Evolutionary conservation across 306 rosid species (phyloP), one percentile per base, ranked within the genome.

Genomic region (Argentina anserina): DNA sequence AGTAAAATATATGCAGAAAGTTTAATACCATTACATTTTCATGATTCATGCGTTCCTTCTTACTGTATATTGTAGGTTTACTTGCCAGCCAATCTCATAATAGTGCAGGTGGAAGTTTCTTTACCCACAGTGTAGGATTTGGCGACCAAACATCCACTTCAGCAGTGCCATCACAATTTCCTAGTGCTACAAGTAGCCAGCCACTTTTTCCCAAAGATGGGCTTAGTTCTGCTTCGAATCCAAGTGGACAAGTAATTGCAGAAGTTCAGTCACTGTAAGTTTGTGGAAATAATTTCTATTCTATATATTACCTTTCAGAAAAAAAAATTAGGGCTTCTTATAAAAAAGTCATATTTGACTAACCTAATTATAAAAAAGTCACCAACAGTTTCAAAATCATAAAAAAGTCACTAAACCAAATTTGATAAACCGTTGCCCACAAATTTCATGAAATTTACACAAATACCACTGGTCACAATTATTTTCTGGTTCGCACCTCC

Each of bases 241-340:
- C 75, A 29, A 59, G 37, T 81, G 76, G 80, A 78, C 87, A 72
- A 55, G 80, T 74, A 45, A 69, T 55, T 62, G 40, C 86, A 56
- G 81, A 81, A 70, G 76, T 81, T 53, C 83, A 77, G 43, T 75
- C 61, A 49, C 41, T 25, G 97, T 92, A 85, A 92, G 96, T 85
- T 43, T 74, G 9, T 75, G 26, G 15, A 49, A 58, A 63, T 28
- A 67, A 37, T 11, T 46, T 26, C 20, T 79, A 47, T 58, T 77
- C 29, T 65, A 15, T 33, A 72, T 77, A 50, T 46, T 9, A 69
- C 53, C 60, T 52, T 79, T 53, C 52, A 28, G 49, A 53, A 25
- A 53, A 11, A 29, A 62, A 55, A n/a, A n/a, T n/a, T n/a, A n/a
- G n/a, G n/a, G n/a, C n/a, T n/a, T n/a, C n/a, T n/a, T n/a, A n/a